Conservation (phyloP, 495 filamentous ascomycete genomes). For the Elasticomyces elasticus region DNA sequence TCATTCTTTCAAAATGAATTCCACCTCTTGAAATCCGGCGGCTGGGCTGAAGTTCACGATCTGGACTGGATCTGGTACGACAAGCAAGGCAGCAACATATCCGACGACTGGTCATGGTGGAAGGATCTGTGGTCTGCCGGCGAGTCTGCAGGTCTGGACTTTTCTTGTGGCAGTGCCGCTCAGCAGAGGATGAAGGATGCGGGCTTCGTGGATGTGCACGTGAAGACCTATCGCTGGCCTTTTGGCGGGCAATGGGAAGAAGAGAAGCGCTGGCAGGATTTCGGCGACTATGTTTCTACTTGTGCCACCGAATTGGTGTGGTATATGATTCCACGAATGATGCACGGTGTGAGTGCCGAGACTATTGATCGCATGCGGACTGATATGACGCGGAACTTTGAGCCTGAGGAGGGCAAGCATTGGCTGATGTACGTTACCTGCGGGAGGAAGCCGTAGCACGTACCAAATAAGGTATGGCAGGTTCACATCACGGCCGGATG, state of each 20-base stretch:
- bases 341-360: background rate
- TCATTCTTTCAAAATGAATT: background rate
- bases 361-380: background rate
- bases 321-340: background rate
- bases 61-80: slow-evolving; percentile 4
- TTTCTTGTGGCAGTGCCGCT: background rate
- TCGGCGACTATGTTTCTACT: background rate
- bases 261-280: background rate
- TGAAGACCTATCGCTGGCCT: background rate
- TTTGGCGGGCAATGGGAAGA: background rate
- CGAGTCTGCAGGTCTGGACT: background rate
- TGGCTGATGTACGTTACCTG: background rate
- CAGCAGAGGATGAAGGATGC: slow-evolving; percentile 1
- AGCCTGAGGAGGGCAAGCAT: slow-evolving; percentile 3
- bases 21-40: slow-evolving; percentile 1
- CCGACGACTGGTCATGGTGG: slow-evolving; percentile 1
- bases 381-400: background rate
- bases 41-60: slow-evolving; percentile 9
- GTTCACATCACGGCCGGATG: background rate
- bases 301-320: background rate
- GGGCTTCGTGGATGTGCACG: background rate
- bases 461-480: background rate
- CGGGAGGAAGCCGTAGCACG: background rate
- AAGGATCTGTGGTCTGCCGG: background rate
- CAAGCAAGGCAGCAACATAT: background rate